Base-by-base conservation (phyloP, 108 stramenopile species). In the Tribonema minus region DNA sequence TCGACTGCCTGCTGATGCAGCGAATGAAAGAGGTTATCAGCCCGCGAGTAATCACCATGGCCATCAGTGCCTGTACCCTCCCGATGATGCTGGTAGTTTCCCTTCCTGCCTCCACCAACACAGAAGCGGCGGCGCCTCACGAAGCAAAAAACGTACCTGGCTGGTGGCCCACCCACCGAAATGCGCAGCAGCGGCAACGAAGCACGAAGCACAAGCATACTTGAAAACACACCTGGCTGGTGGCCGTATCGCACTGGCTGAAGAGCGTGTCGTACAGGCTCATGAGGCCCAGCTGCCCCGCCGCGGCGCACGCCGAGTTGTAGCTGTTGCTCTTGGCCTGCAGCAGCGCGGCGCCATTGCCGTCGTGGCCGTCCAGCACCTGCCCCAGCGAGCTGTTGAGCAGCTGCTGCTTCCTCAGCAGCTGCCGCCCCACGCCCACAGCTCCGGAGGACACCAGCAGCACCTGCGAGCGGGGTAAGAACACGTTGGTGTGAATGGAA, bases 251-350 rank as follows among this genome's bases (percentile, higher is more conserved):
- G 70, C 84, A 87, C 71, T 93, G 92, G 30, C 72, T 82, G 81
- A 97, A 95, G 25, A 97, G 88, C 40, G 88, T 88, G 29, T 87
- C 87, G 67, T 97, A 97, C 61, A 97, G 75, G 66, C 92, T 93
- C 96, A 97, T 97, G 90, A 97, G 90, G 74, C 94, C 94, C 61
- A 97, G 92, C 72, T 97, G 96, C 34, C 96, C 96, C 29, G 96
- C 96, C n/a, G 96, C 95, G 32, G 96, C 96, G 85, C 92, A 95
- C 12, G 95, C 93, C 28, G 88, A 88, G 74, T 93, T 91, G 82
- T 97, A 95, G 64, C 83, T 88, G 76, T 15, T 54, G 46, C 23
- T 54, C 46, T 54, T 54, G 46, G 40, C 7, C 40, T 12, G 12
- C 40, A 41, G 12, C 7, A 12, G 12, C 5, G 62, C 9, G 7